phyloP scores from a whole-genome alignment of 768 basidiomycete genomes.

The Pleurotus ostreatus region DNA sequence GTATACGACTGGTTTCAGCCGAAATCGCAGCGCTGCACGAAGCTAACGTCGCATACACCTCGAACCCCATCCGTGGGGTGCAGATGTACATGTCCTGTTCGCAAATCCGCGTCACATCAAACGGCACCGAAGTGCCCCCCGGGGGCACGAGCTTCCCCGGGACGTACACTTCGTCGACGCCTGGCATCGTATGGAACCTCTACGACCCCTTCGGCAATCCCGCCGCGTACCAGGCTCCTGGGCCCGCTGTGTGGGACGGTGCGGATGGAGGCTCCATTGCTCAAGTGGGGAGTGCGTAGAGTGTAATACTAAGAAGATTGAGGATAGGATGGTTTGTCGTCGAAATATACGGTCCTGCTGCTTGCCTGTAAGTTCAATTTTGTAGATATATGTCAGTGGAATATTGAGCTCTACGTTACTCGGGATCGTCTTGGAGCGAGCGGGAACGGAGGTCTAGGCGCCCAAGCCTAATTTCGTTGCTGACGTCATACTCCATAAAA shows the following conservation, averaged over 20 bases:
- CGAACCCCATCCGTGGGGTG: conserved; percentile 34
- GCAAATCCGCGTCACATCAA: conserved; percentile 37
- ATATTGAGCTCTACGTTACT: too few relatives aligned
- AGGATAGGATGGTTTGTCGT: too few relatives aligned
- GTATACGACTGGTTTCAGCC: conserved; percentile 15
- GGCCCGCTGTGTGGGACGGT: conserved; percentile 27
- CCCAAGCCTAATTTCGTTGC: too few relatives aligned
- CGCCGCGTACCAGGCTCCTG: conserved; percentile 24
- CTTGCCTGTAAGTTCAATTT: too few relatives aligned
- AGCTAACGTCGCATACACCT: conserved; percentile 23
- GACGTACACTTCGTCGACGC: conserved; percentile 24
- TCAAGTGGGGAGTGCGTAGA: not conserved
- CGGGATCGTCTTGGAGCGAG: too few relatives aligned
- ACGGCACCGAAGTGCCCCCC: conserved; percentile 21
- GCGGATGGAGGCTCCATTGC: conserved; percentile 20
- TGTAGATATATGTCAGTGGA: too few relatives aligned
- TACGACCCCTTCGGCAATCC: conserved; percentile 19
- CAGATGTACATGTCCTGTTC: conserved; percentile 49
- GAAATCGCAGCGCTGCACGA: conserved; percentile 31
- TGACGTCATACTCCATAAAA: too few relatives aligned
- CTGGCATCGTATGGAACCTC: conserved; percentile 29
- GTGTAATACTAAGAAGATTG: too few relatives aligned
- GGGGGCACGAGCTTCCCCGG: conserved; percentile 27
- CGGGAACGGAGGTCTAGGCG: too few relatives aligned
- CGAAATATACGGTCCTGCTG: too few relatives aligned